Percentiles rank a stretch among this genome's conserved stretches.
These are phyloP conservation scores for Colletotrichum camelliae DNA, from an alignment of 2,329 filamentous ascomycete genomes.

Conservation along the genomic window DNA sequence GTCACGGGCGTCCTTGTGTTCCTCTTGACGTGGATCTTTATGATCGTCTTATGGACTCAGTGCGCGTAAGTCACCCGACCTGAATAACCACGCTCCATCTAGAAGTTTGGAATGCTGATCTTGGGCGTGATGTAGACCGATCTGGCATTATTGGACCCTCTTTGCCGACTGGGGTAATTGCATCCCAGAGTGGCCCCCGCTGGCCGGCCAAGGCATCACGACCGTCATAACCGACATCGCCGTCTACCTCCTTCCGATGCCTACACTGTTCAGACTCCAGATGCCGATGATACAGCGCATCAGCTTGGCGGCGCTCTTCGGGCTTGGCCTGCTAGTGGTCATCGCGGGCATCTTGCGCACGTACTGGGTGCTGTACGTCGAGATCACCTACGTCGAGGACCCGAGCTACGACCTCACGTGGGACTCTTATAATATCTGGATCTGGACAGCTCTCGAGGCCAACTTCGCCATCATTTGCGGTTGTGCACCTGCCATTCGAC, in stretches of 20 bases:
- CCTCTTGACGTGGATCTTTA: conserved; percentile 33
- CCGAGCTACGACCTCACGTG: conserved; percentile 45
- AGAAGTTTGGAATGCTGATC: neutral
- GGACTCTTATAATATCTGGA: conserved; percentile 45
- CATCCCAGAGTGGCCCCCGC: conserved; percentile 30
- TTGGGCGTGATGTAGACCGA: conserved; percentile 10
- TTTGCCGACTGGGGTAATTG: conserved; percentile 26
- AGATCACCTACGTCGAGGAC: conserved; percentile 25
- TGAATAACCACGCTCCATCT: neutral
- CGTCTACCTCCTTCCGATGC: conserved; percentile 42
- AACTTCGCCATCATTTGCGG: conserved; percentile 47
- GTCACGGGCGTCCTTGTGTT: conserved; percentile 31
- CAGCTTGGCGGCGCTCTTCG: conserved; percentile 40
- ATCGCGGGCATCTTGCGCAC: conserved; percentile 39
- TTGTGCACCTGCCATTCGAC: conserved; percentile 24
- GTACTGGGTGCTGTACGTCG: conserved; percentile 40
- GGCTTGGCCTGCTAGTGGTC: conserved; percentile 41
- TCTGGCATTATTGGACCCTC: conserved; percentile 33
- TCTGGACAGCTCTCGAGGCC: conserved; percentile 46
- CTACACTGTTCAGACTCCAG: conserved; percentile 35
- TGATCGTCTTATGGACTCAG: conserved; percentile 41
- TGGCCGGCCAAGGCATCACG: conserved; percentile 34
- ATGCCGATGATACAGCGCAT: conserved; percentile 38
- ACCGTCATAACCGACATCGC: conserved; percentile 38
- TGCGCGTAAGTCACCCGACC: conserved; percentile 33